These are phyloP conservation scores for Fomitopsis pinicola DNA, from an alignment of 1,284 basidiomycete genomes.

Conservation along the genomic window DNA sequence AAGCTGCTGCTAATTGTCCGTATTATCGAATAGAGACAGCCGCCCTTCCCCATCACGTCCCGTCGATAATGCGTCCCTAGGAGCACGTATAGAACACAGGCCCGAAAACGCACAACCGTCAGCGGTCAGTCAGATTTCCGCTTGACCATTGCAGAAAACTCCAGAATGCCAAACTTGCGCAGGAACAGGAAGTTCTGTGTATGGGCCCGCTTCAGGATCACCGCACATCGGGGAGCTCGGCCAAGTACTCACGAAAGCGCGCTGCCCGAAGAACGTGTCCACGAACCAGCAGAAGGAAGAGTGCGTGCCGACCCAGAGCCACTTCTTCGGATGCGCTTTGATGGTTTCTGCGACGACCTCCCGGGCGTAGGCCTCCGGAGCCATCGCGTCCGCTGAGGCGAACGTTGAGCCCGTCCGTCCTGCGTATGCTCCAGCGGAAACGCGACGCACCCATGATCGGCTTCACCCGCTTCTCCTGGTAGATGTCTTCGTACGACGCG, in stretches of 20 bases:
- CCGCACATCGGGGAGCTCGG: too few relatives aligned
- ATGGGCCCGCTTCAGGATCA: background rate
- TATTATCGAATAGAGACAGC: too few relatives aligned
- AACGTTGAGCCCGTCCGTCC: background rate
- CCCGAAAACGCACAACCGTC: background rate
- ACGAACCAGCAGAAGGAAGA: constrained; percentile 24
- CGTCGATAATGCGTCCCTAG: too few relatives aligned
- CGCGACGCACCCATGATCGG: constrained; percentile 14
- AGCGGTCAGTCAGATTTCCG: background rate
- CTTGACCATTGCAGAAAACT: background rate
- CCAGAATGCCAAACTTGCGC: background rate
- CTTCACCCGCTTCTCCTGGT: constrained; percentile 8
- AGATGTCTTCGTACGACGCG: constrained; percentile 22
- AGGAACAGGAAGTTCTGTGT: background rate
- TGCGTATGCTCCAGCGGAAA: background rate
- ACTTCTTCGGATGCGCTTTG: constrained; percentile 14
- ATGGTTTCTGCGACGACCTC: constrained; percentile 24
- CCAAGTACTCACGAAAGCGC: background rate
- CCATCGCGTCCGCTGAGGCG: constrained; percentile 1
- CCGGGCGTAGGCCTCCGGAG: constrained; percentile 20
- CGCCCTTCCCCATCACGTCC: too few relatives aligned
- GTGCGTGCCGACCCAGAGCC: constrained; percentile 24
- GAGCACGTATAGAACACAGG: too few relatives aligned
- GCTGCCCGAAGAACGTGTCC: constrained; percentile 20
- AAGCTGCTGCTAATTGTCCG: too few relatives aligned